Conservation (phyloP, 31 red algal genomes). For the Asparagopsis taxiformis region DNA sequence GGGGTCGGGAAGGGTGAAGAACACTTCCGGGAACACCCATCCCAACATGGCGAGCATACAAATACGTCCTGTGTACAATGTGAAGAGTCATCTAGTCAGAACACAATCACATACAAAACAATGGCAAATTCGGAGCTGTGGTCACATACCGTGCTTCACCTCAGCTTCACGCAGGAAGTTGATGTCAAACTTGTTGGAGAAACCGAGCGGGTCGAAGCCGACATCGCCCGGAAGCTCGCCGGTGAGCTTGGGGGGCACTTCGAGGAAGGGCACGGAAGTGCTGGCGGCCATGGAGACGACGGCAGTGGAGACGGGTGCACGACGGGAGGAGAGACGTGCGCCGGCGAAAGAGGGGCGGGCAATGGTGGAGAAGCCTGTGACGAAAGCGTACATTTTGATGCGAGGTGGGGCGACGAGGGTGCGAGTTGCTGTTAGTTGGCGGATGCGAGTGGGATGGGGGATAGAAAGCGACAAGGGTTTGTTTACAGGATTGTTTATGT, state of each 20-base stretch:
- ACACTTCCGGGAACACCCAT: slow-evolving; percentile 82
- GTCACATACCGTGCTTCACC: slow-evolving; percentile 84
- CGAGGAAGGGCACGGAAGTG: slow-evolving; percentile 48
- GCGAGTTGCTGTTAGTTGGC: too few relatives aligned
- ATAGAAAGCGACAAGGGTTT: too few relatives aligned
- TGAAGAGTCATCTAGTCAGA: too few relatives aligned
- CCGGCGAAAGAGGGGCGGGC: slow-evolving; percentile 36
- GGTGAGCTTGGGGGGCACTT: slow-evolving; percentile 35
- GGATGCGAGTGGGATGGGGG: too few relatives aligned
- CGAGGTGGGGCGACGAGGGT: too few relatives aligned
- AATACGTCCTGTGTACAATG: slow-evolving; percentile 57
- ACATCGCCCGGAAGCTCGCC: slow-evolving; percentile 68
- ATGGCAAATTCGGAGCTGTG: background rate
- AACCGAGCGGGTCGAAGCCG: slow-evolving; percentile 95
- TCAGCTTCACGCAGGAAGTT: slow-evolving; percentile 92
- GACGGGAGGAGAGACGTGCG: slow-evolving; percentile 2
- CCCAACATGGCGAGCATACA: slow-evolving; percentile 86
- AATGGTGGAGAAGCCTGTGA: slow-evolving; percentile 23
- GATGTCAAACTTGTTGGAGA: slow-evolving; percentile 80
- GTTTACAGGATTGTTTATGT: too few relatives aligned
- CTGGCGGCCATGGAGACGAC: slow-evolving; percentile 22
- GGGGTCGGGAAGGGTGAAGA: slow-evolving; percentile 64
- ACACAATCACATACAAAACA: slow-evolving; percentile 4
- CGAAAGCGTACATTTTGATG: slow-evolving; percentile 53
- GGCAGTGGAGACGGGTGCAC: slow-evolving; percentile 34